Percentiles rank a stretch among this genome's conserved stretches.
These are phyloP conservation scores for Neurospora sublineolata DNA, from an alignment of 495 filamentous ascomycete genomes.

Conservation along the genomic window DNA sequence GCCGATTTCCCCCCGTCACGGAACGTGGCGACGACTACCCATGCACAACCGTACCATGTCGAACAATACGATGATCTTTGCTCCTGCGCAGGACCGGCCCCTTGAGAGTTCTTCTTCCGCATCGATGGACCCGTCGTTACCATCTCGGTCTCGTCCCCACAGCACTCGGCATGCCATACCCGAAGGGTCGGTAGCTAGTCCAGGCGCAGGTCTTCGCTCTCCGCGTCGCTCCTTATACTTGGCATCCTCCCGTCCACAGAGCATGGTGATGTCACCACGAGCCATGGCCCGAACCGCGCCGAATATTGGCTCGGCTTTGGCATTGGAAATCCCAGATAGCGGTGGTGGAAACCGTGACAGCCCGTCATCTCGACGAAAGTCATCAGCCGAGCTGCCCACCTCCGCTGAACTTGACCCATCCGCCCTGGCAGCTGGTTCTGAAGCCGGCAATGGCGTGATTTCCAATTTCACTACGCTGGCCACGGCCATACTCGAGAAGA, in stretches of 20 bases:
- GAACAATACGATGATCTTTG: conserved; percentile 68
- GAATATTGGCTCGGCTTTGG: conserved; percentile 20
- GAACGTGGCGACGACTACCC: conserved; percentile 22
- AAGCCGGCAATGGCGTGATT: conserved; percentile 35
- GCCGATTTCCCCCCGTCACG: conserved; percentile 21
- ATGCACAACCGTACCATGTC: conserved; percentile 56
- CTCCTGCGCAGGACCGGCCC: conserved; percentile 32
- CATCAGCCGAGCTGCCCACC: conserved; percentile 53
- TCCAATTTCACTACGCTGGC: conserved; percentile 71
- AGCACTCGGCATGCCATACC: conserved; percentile 25
- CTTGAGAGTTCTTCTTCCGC: conserved; percentile 39
- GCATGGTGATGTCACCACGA: conserved; percentile 42
- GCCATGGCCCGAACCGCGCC: conserved; percentile 38
- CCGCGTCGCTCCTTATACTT: conserved; percentile 36
- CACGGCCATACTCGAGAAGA: conserved; percentile 30
- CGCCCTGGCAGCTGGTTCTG: conserved; percentile 32
- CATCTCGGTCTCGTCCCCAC: conserved; percentile 20
- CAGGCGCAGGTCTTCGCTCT: conserved; percentile 31
- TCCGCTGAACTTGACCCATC: conserved; percentile 49
- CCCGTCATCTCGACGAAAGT: conserved; percentile 23
- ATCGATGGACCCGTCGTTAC: conserved; percentile 21
- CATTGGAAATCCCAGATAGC: conserved; percentile 17
- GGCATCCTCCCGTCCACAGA: conserved; percentile 23
- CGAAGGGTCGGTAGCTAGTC: conserved; percentile 26
- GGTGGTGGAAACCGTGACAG: neutral